phyloP scores from a whole-genome alignment of 2,329 filamentous ascomycete genomes.

The Neobulgaria alba region DNA sequence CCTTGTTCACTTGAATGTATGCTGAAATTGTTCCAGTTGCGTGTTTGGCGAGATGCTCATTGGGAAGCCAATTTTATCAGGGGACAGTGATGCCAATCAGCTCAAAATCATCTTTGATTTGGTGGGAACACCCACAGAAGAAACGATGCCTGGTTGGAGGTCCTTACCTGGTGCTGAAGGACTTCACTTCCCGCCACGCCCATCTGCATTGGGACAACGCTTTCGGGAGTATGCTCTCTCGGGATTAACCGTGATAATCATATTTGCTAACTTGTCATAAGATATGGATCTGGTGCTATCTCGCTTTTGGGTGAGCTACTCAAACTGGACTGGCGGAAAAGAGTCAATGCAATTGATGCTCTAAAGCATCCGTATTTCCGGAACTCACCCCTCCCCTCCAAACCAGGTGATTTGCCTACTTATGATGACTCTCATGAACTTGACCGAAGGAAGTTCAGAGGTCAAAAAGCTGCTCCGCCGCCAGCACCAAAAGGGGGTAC shows the following conservation, averaged over 20 bases:
- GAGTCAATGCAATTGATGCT: constrained; percentile 90
- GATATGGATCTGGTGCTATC: constrained; percentile 62
- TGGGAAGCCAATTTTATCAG: constrained; percentile 84
- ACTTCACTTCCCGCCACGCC: constrained; percentile 47
- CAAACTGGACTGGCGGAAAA: constrained; percentile 77
- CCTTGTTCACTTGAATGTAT: constrained; percentile 15
- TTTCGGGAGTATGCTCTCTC: constrained; percentile 58
- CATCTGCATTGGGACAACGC: constrained; percentile 58
- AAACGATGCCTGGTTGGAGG: constrained; percentile 89
- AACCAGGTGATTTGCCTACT: constrained; percentile 76
- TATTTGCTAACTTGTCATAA: constrained; percentile 27
- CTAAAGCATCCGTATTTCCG: constrained; percentile 89
- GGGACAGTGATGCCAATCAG: constrained; percentile 82
- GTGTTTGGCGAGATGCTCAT: constrained; percentile 98
- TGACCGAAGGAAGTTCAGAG: constrained; percentile 85
- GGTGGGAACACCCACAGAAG: constrained; percentile 80
- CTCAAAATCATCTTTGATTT: constrained; percentile 90
- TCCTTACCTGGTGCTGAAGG: constrained; percentile 72
- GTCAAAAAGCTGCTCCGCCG: constrained; percentile 73
- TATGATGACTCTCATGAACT: constrained; percentile 96
- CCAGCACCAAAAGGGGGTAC: constrained; percentile 88
- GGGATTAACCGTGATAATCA: too few relatives aligned
- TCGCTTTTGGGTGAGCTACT: constrained; percentile 75
- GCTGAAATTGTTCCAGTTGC: constrained; percentile 58
- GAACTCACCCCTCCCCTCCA: constrained; percentile 66